phyloP scores from a whole-genome alignment of 1,284 basidiomycete genomes.

The Moniliella sp. region DNA sequence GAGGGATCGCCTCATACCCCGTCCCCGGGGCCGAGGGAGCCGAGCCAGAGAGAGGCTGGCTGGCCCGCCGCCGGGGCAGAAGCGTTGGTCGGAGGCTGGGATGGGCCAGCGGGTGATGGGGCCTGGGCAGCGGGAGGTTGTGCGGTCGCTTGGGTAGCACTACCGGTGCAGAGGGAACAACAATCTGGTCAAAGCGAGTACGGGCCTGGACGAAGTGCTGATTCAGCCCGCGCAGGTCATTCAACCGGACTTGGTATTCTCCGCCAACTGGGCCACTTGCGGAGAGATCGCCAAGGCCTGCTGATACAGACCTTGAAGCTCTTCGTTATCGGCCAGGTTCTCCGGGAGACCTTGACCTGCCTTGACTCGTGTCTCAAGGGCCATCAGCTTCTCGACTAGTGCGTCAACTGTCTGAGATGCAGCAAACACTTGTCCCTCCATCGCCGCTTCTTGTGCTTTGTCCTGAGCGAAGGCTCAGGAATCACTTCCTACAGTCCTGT shows the following conservation, averaged over 20 bases:
- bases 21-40: too few relatives aligned
- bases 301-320: constrained; percentile 84
- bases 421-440: constrained; percentile 64
- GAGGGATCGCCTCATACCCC: too few relatives aligned
- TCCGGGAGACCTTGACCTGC: too few relatives aligned
- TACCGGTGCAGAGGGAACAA: too few relatives aligned
- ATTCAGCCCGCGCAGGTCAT: constrained; percentile 64
- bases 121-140: too few relatives aligned
- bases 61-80: too few relatives aligned
- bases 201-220: constrained; percentile 64
- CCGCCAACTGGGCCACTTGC: constrained; percentile 84
- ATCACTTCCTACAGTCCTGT: too few relatives aligned
- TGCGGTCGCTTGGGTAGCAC: too few relatives aligned
- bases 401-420: constrained; percentile 70
- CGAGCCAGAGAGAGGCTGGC: too few relatives aligned
- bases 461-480: constrained; percentile 64
- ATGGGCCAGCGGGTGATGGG: too few relatives aligned
- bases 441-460: constrained; percentile 60
- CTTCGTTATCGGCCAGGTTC: constrained; percentile 64
- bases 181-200: too few relatives aligned
- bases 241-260: constrained; percentile 46
- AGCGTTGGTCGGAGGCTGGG: too few relatives aligned
- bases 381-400: constrained; percentile 56
- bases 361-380: constrained; percentile 52
- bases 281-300: constrained; percentile 67